Conservation (phyloP, 2,329 filamentous ascomycete genomes). For the Epichloe uncinata region DNA sequence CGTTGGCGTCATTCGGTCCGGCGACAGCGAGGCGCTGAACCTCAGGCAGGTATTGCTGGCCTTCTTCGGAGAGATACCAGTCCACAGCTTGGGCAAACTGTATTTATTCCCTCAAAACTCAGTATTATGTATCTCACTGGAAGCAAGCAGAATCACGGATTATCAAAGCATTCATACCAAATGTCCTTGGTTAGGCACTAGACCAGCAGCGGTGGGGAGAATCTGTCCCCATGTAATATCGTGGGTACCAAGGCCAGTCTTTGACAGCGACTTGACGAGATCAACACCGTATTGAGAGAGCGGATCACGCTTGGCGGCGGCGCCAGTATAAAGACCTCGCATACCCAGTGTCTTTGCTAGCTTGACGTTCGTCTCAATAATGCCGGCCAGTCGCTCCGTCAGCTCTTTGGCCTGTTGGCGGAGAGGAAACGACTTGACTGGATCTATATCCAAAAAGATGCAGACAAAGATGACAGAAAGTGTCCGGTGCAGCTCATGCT, state of each 20-base stretch:
- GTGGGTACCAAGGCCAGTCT: conserved; percentile 45
- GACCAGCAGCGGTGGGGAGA: conserved; percentile 50
- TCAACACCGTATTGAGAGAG: conserved; percentile 52
- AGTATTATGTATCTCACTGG: not conserved
- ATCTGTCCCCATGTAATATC: conserved; percentile 62
- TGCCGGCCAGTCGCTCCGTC: conserved; percentile 42
- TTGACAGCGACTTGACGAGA: conserved; percentile 51
- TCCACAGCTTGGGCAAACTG: conserved; percentile 61
- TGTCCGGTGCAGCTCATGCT: conserved; percentile 45
- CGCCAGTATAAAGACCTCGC: conserved; percentile 36
- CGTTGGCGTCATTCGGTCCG: conserved; percentile 41
- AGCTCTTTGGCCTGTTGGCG: conserved; percentile 44
- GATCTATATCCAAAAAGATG: conserved; percentile 54
- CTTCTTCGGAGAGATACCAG: conserved; percentile 51
- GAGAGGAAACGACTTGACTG: conserved; percentile 52
- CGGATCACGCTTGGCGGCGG: conserved; percentile 34
- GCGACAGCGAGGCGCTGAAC: conserved; percentile 46
- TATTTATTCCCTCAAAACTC: not conserved
- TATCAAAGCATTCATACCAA: conserved; percentile 29
- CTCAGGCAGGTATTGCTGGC: conserved; percentile 41
- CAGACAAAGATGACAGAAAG: conserved; percentile 52
- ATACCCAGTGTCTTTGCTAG: conserved; percentile 28
- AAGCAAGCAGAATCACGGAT: no score
- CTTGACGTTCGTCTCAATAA: conserved; percentile 54
- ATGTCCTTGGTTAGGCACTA: conserved; percentile 59